Conservation (phyloP, 2,329 filamentous ascomycete species). For the Sclerotinia borealis region DNA sequence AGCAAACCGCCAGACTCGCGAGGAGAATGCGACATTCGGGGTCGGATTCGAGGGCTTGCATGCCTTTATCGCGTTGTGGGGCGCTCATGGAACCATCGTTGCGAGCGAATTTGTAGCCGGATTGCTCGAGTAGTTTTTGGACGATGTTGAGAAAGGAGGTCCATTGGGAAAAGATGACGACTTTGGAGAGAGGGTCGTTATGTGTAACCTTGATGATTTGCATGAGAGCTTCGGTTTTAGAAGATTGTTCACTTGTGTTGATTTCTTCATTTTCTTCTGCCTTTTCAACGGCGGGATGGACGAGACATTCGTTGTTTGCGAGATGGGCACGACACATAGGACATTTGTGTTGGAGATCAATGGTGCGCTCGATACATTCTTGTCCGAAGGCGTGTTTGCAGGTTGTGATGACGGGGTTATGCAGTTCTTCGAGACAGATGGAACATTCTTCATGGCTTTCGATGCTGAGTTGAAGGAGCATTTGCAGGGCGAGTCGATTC, state of each 20-base stretch:
- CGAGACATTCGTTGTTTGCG: conserved; percentile 53
- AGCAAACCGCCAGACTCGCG: conserved; percentile 74
- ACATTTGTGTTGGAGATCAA: conserved; percentile 71
- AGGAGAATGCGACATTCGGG: conserved; percentile 68
- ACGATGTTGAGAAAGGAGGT: conserved; percentile 68
- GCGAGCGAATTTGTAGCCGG: conserved; percentile 59
- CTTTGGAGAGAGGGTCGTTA: conserved; percentile 57
- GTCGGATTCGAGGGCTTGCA: conserved; percentile 61
- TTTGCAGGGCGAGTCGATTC: conserved; percentile 66
- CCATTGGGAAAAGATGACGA: conserved; percentile 73
- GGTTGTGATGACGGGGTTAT: conserved; percentile 71
- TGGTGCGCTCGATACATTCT: conserved; percentile 66
- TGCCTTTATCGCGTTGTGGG: conserved; percentile 62
- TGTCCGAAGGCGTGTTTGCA: conserved; percentile 78
- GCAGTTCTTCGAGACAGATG: conserved; percentile 69
- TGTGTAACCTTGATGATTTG: conserved; percentile 67
- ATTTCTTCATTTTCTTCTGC: conserved; percentile 43
- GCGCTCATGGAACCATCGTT: conserved; percentile 78
- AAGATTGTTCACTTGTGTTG: conserved; percentile 62
- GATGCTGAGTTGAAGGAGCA: conserved; percentile 68
- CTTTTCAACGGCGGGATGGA: conserved; percentile 57
- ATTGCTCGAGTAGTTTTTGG: conserved; percentile 57
- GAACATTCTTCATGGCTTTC: conserved; percentile 79
- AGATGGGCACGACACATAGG: conserved; percentile 76
- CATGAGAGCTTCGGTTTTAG: conserved; percentile 75